A percentile compares a stretch with the other conserved stretches of the same genome.
phyloP scores from a whole-genome alignment of 1,139 yeast genomes.

The Candida sp. region DNA sequence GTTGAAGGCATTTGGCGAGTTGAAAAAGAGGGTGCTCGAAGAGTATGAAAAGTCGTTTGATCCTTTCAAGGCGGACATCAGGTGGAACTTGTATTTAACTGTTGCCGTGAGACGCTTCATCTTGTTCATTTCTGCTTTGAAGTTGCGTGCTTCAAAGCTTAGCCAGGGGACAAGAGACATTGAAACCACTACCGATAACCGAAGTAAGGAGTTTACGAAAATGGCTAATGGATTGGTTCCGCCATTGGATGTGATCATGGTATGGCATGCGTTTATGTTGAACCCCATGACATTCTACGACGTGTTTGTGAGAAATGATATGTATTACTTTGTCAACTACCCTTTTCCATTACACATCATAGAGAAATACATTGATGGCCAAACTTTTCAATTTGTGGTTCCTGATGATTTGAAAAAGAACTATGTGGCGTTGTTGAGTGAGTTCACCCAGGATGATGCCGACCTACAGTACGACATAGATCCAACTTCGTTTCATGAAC shows the following conservation, averaged over 20 bases:
- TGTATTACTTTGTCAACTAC: conserved; percentile 21
- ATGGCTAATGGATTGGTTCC: conserved; percentile 18
- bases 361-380: conserved; percentile 22
- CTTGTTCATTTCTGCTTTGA: conserved; percentile 26
- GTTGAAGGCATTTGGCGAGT: too few relatives aligned
- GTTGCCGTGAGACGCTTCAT: conserved; percentile 34
- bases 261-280: conserved; percentile 37
- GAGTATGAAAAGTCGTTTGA: too few relatives aligned
- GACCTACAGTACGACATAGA: conserved; percentile 1
- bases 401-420: conserved; percentile 5
- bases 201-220: neutral
- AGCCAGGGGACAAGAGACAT: neutral
- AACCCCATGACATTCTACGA: conserved; percentile 27
- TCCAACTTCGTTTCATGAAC: neutral
- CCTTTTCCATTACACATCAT: conserved; percentile 30
- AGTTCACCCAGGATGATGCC: neutral
- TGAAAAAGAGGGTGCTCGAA: too few relatives aligned
- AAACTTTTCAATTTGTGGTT: conserved; percentile 22
- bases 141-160: neutral
- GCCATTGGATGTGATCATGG: conserved; percentile 40
- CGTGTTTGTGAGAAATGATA: conserved; percentile 27
- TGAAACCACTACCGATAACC: neutral
- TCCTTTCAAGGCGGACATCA: conserved; percentile 16
- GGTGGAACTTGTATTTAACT: conserved; percentile 34
- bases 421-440: neutral